Conservation (phyloP, 2,329 filamentous ascomycete species). For the Arthrobotrys megalospora region DNA sequence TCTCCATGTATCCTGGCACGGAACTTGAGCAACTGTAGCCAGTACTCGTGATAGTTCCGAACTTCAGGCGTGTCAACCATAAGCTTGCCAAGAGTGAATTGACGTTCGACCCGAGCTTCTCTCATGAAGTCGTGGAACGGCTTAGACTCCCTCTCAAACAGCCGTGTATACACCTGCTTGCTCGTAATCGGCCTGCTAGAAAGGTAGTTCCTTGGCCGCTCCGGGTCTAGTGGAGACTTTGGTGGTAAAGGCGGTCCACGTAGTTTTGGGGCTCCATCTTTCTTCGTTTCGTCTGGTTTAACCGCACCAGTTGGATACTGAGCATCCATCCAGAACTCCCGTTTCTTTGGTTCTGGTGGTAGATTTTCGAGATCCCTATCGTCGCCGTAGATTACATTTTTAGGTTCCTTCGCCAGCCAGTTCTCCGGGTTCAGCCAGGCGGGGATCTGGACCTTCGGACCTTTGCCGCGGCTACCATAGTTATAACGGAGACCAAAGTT, state of each 20-base stretch:
- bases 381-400: conserved; percentile 43
- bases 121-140: conserved; percentile 45
- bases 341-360: conserved; percentile 27
- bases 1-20: conserved; percentile 62
- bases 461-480: conserved; percentile 6
- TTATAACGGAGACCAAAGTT: conserved; percentile 12
- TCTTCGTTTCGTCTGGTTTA: background rate
- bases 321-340: conserved; percentile 46
- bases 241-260: background rate
- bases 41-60: conserved; percentile 56
- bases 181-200: conserved; percentile 34
- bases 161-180: conserved; percentile 5
- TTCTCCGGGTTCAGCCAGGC: conserved; percentile 36
- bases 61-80: conserved; percentile 62
- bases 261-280: background rate
- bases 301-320: conserved; percentile 29
- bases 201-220: conserved; percentile 33
- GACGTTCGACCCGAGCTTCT: conserved; percentile 58
- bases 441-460: conserved; percentile 10
- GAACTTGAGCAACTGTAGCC: conserved; percentile 62
- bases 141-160: conserved; percentile 35
- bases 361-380: conserved; percentile 50
- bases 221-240: background rate
- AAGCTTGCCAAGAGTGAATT: conserved; percentile 54
- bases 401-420: conserved; percentile 43